phyloP scores from a whole-genome alignment of 2,329 filamentous ascomycete genomes.

The Hansfordia pulvinata region DNA sequence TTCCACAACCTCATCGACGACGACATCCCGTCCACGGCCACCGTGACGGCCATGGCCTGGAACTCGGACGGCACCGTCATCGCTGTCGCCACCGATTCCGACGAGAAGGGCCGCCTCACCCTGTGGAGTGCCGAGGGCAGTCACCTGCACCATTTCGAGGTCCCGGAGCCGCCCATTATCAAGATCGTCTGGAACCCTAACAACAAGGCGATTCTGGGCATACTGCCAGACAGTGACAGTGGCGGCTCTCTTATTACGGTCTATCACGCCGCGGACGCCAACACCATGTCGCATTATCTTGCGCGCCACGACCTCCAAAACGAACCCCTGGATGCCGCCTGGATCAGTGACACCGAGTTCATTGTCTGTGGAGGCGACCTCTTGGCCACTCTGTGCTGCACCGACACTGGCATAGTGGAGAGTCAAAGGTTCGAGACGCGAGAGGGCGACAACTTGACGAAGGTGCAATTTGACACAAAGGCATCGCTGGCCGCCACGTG shows the following conservation, averaged over 20 bases:
- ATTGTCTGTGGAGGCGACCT: slow-evolving; percentile 43
- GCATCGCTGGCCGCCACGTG: slow-evolving; percentile 43
- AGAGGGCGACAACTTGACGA: slow-evolving; percentile 37
- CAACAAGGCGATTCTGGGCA: slow-evolving; percentile 38
- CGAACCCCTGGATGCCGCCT: slow-evolving; percentile 42
- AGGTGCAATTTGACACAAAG: slow-evolving; percentile 40
- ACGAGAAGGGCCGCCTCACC: slow-evolving; percentile 36
- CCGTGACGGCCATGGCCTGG: slow-evolving; percentile 48
- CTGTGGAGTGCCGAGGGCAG: slow-evolving; percentile 42
- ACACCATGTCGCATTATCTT: slow-evolving; percentile 32
- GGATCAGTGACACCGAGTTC: slow-evolving; percentile 45
- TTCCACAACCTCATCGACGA: slow-evolving; percentile 37
- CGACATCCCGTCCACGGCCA: slow-evolving; percentile 34
- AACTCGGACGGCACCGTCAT: slow-evolving; percentile 40
- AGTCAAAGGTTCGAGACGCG: slow-evolving; percentile 36
- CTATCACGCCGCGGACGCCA: slow-evolving; percentile 28
- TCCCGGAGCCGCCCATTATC: slow-evolving; percentile 45
- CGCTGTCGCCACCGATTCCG: slow-evolving; percentile 43
- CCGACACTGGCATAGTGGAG: slow-evolving; percentile 29
- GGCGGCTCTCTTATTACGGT: slow-evolving; percentile 41
- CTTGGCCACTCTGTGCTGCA: slow-evolving; percentile 32
- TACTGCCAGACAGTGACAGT: slow-evolving; percentile 41
- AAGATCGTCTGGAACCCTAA: slow-evolving; percentile 48
- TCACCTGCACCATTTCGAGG: slow-evolving; percentile 37
- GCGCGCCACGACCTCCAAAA: slow-evolving; percentile 33